A percentile compares a stretch with the other conserved stretches of the same genome.
Conservation (phyloP, 176 grass and related monocot species). For the Oryza nivara region DNA sequence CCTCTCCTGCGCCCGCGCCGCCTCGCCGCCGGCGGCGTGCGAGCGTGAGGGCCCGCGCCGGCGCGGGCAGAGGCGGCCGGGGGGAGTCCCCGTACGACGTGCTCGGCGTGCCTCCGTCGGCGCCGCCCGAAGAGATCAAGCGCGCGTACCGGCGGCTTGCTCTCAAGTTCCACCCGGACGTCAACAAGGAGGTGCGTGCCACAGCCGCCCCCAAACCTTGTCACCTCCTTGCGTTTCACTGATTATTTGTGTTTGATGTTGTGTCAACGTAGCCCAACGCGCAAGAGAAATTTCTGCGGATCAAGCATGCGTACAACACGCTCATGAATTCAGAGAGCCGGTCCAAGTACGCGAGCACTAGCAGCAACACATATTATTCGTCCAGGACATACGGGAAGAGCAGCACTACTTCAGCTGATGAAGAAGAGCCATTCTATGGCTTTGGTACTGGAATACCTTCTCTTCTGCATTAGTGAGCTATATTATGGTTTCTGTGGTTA, state of each 20-base stretch:
- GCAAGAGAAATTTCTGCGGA: conserved; percentile 86
- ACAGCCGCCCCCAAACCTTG: not conserved
- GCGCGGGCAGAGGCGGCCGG: conserved; percentile 23
- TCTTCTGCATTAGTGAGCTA: conserved; percentile 15
- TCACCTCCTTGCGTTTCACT: not conserved
- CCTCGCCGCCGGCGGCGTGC: conserved; percentile 25
- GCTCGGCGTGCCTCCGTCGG: conserved; percentile 73
- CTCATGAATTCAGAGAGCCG: conserved; percentile 76
- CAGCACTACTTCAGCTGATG: conserved; percentile 21
- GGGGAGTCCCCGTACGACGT: conserved; percentile 79
- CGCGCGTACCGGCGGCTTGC: conserved; percentile 80
- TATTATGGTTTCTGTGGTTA: not conserved
- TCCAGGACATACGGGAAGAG: conserved; percentile 46
- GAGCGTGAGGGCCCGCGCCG: conserved; percentile 30
- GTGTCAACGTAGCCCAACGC: conserved; percentile 54
- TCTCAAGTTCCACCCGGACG: conserved; percentile 84
- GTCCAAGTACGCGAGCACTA: conserved; percentile 54
- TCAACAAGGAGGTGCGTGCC: conserved; percentile 75
- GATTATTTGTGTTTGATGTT: not conserved
- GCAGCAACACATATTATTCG: conserved; percentile 52
- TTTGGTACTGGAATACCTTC: conserved; percentile 57
- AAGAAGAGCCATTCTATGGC: conserved; percentile 77
- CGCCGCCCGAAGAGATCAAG: conserved; percentile 76
- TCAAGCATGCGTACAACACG: conserved; percentile 94
- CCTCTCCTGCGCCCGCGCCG: not conserved